Conservation (phyloP, 192 early-diverging fungal genomes). For the Mycoemilia scoparia region DNA sequence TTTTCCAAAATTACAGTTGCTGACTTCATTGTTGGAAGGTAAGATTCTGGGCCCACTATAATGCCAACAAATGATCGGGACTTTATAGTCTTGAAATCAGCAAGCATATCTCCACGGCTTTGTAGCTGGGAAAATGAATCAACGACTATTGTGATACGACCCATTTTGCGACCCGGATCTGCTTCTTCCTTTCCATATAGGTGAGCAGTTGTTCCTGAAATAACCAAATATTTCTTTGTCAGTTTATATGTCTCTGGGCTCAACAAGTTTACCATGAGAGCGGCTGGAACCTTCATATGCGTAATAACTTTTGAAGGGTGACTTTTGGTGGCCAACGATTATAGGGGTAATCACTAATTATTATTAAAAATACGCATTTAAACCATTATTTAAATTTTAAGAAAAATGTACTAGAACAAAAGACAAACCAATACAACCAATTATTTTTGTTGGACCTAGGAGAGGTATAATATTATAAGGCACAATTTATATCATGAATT, state of each 20-base stretch:
- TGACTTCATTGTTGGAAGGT: conserved; percentile 83
- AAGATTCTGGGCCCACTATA: conserved; percentile 98
- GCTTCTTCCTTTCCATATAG: conserved; percentile 87
- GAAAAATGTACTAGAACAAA: no score
- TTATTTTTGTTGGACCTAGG: no score
- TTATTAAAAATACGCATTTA: no score
- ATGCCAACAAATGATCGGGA: conserved; percentile 90
- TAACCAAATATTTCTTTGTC: conserved; percentile 35
- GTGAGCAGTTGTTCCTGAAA: conserved; percentile 78
- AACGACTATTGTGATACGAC: conserved; percentile 84
- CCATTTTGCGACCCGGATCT: conserved; percentile 89
- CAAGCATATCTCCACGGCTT: conserved; percentile 39
- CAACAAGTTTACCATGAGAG: conserved; percentile 91
- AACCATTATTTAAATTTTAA: no score
- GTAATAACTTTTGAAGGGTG: no score
- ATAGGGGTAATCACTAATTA: no score
- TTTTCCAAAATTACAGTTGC: conserved; percentile 76
- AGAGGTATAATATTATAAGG: no score
- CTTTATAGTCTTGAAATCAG: conserved; percentile 17
- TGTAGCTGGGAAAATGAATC: conserved; percentile 68
- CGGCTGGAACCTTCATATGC: conserved; percentile 71
- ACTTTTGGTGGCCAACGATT: no score
- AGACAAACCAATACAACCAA: no score
- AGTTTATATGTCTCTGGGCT: conserved; percentile 44
- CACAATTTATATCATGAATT: no score